Evolutionary conservation across 805 yeast genomes (phyloP).

Genomic region (Metschnikowia henanensis): DNA sequence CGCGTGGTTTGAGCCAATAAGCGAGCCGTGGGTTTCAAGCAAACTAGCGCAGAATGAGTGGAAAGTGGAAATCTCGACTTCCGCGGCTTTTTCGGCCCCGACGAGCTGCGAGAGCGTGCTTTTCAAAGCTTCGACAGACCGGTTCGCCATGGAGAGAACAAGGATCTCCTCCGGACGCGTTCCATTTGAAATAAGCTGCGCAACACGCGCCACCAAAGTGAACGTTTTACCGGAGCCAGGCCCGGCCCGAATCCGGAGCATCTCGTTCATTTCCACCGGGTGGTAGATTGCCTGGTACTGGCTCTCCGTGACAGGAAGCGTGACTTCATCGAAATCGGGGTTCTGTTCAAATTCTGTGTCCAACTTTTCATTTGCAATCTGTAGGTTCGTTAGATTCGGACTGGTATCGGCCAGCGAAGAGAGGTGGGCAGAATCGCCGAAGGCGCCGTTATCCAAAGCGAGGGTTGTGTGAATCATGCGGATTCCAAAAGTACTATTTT

Average conservation of each 20-base stretch:
- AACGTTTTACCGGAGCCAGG: slow-evolving; percentile 77
- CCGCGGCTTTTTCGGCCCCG: slow-evolving; percentile 54
- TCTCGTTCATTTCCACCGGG: slow-evolving; percentile 37
- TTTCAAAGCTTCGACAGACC: slow-evolving; percentile 56
- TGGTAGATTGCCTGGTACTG: slow-evolving; percentile 48
- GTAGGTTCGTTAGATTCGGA: neutral
- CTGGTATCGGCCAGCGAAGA: neutral
- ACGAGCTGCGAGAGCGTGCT: slow-evolving; percentile 29
- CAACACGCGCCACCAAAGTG: slow-evolving; percentile 55
- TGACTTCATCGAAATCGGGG: neutral
- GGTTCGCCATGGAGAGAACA: slow-evolving; percentile 66
- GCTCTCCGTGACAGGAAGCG: slow-evolving; percentile 33
- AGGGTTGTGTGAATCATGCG: neutral
- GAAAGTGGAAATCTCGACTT: slow-evolving; percentile 77
- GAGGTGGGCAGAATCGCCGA: neutral
- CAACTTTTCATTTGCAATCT: neutral
- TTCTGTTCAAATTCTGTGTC: neutral
- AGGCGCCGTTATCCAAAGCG: neutral
- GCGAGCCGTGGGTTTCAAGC: slow-evolving; percentile 36
- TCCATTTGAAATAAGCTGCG: slow-evolving; percentile 39
- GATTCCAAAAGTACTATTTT: neutral
- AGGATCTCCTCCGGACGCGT: slow-evolving; percentile 55
- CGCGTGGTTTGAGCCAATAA: slow-evolving; percentile 13
- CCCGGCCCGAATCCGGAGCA: slow-evolving; percentile 60
- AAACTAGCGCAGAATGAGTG: slow-evolving; percentile 63